Conservation (phyloP, 371 early-diverging fungal genomes). For the Mucor mucedo region DNA sequence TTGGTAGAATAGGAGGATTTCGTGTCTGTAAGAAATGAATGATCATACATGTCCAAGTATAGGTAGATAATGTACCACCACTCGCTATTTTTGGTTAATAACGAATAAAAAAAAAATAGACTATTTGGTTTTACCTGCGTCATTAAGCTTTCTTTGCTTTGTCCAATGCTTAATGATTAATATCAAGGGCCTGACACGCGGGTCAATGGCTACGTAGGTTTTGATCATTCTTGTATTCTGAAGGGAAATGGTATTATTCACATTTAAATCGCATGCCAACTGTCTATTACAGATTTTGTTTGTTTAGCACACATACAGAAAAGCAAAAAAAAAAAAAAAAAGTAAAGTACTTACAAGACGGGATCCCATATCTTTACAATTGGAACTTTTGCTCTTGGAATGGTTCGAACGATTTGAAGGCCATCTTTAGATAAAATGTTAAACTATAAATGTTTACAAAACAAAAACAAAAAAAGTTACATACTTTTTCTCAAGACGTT, state of each 20-base stretch:
- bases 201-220: conserved; percentile 79
- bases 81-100: conserved; percentile 53
- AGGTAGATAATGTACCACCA: conserved; percentile 92
- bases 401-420: conserved; percentile 57
- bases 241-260: conserved; percentile 79
- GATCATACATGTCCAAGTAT: conserved; percentile 92
- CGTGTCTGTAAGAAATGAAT: conserved; percentile 90
- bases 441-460: not conserved
- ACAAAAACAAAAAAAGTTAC: not conserved
- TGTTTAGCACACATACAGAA: not conserved
- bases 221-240: conserved; percentile 80
- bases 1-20: conserved; percentile 87
- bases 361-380: conserved; percentile 69
- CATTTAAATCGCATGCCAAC: conserved; percentile 84
- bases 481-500: conserved; percentile 41
- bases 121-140: conserved; percentile 56
- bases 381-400: conserved; percentile 69
- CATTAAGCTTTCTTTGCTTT: conserved; percentile 70
- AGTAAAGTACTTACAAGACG: conserved; percentile 51
- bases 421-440: conserved; percentile 44
- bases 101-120: conserved; percentile 1
- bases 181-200: conserved; percentile 77
- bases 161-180: conserved; percentile 88
- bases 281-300: conserved; percentile 27
- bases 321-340: not conserved